These are phyloP conservation scores for Phellinidium pouzarii DNA, from an alignment of 1,284 basidiomycete genomes.

Conservation along the genomic window DNA sequence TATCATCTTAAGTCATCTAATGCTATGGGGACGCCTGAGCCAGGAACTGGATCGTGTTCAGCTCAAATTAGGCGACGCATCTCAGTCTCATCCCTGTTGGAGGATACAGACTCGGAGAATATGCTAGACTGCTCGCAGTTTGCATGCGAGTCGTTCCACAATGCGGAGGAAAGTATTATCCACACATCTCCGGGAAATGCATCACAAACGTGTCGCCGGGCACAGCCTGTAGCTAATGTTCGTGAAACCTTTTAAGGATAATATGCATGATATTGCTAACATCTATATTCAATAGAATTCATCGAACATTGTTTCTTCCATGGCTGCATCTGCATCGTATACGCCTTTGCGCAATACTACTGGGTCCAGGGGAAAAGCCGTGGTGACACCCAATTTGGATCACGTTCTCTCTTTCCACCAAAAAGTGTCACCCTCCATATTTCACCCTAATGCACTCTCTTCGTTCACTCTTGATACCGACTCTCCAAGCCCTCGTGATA, in stretches of 20 bases:
- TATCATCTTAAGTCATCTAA: too few species aligned
- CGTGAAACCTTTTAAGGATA: neutral
- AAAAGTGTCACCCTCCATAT: slow-evolving; percentile 7
- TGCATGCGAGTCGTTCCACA: slow-evolving; percentile 5
- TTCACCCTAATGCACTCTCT: slow-evolving; percentile 6
- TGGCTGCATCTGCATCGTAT: too few species aligned
- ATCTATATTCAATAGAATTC: neutral
- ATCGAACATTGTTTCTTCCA: too few species aligned
- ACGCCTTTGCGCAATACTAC: neutral
- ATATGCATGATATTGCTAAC: neutral
- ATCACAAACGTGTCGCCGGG: neutral
- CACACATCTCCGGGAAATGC: neutral
- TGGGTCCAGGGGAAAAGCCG: neutral
- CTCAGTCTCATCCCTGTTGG: too few species aligned
- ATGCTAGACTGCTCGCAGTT: neutral
- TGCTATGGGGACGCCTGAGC: too few species aligned
- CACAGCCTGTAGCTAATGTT: slow-evolving; percentile 4
- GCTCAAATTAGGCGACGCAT: too few species aligned
- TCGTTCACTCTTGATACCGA: slow-evolving; percentile 3
- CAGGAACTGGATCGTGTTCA: too few species aligned
- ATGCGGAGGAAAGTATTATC: neutral
- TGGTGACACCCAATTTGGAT: slow-evolving; percentile 10
- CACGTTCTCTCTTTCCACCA: slow-evolving; percentile 16
- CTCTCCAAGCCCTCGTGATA: neutral
- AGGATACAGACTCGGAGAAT: too few species aligned